Conservation (phyloP, 2,329 filamentous ascomycete species). For the Monosporascus sp. region DNA sequence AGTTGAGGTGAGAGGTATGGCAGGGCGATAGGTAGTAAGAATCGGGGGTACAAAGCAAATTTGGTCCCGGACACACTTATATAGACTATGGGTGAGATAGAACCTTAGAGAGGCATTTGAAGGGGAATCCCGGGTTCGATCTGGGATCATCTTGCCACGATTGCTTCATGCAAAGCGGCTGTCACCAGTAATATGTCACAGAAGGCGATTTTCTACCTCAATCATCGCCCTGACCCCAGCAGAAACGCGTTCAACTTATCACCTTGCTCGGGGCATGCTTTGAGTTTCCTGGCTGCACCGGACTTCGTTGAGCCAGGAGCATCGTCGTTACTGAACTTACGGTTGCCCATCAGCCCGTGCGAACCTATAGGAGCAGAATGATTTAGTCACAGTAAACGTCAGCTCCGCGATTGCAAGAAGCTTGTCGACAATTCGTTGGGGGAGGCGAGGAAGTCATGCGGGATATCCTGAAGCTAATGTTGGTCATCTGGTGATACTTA, state of each 20-base stretch:
- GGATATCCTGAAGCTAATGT: not conserved
- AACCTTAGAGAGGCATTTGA: not conserved
- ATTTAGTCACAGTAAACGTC: too few species aligned
- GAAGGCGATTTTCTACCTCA: not conserved
- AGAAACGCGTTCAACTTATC: not conserved
- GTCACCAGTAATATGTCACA: not conserved
- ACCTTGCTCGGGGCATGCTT: not conserved
- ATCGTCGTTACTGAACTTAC: not conserved
- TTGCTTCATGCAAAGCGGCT: not conserved
- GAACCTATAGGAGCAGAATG: not conserved
- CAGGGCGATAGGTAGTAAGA: too few species aligned
- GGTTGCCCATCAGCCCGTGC: not conserved
- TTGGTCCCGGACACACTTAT: not conserved
- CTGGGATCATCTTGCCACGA: not conserved
- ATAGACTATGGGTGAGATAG: not conserved
- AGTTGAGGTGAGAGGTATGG: not conserved
- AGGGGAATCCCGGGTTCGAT: not conserved
- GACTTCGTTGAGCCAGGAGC: not conserved
- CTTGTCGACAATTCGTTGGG: not conserved
- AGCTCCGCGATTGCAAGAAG: too few species aligned
- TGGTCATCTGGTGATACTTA: not conserved
- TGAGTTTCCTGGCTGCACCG: not conserved
- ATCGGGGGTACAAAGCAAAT: too few species aligned
- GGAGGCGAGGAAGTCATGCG: not conserved
- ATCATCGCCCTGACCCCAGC: not conserved